Percentiles rank a stretch among this genome's conserved stretches.
Conservation (phyloP, 2,329 filamentous ascomycete species). For the Cladorrhinum sp. region DNA sequence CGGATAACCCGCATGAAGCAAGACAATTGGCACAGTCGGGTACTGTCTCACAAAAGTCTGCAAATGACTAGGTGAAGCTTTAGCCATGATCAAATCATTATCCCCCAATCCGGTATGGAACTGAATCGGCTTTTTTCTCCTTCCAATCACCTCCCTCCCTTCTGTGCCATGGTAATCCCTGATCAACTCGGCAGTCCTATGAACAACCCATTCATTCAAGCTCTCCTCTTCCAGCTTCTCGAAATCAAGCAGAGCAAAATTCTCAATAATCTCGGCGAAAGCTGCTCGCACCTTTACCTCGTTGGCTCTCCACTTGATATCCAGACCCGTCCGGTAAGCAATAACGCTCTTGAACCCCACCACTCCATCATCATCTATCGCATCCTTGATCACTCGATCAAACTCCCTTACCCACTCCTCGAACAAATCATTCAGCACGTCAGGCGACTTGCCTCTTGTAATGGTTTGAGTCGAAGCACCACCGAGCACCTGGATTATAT, state of each 20-base stretch:
- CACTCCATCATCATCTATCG: slow-evolving; percentile 63
- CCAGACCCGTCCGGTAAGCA: slow-evolving; percentile 74
- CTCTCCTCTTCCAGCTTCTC: slow-evolving; percentile 59
- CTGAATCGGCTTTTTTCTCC: slow-evolving; percentile 67
- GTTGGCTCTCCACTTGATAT: slow-evolving; percentile 48
- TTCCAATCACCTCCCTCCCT: neutral
- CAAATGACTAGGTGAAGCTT: slow-evolving; percentile 71
- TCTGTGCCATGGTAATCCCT: slow-evolving; percentile 32
- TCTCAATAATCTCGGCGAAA: slow-evolving; percentile 36
- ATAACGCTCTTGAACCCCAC: slow-evolving; percentile 81
- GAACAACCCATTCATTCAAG: slow-evolving; percentile 68
- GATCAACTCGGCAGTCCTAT: slow-evolving; percentile 59
- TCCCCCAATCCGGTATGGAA: slow-evolving; percentile 83
- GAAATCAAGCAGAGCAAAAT: slow-evolving; percentile 36
- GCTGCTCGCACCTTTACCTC: slow-evolving; percentile 40
- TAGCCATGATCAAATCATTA: slow-evolving; percentile 68
- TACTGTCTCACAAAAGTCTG: slow-evolving; percentile 70
- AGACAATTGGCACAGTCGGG: slow-evolving; percentile 67
- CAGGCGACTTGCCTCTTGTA: slow-evolving; percentile 36
- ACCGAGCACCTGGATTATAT: slow-evolving; percentile 50
- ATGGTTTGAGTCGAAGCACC: slow-evolving; percentile 30
- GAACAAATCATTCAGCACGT: slow-evolving; percentile 38
- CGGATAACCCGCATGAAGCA: slow-evolving; percentile 79
- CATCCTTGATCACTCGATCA: slow-evolving; percentile 49
- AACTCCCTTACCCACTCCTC: slow-evolving; percentile 49